Evolutionary conservation across 331 rosid genomes (phyloP), one percentile per base, ranked within the genome.

Genomic region (Phaseolus coccineus): DNA sequence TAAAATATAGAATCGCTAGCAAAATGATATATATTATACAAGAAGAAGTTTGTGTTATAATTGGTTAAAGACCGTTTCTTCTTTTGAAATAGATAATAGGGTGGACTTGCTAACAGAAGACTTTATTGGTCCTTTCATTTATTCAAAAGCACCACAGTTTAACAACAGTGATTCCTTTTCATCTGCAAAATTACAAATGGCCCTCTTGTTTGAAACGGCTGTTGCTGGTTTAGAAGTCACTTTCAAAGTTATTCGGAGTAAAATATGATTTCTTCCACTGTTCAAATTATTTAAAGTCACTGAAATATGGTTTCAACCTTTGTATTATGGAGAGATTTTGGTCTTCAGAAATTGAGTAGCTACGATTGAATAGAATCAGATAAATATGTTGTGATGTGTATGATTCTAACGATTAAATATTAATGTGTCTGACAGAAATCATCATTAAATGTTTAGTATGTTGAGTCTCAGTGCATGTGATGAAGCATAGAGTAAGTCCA

Each of bases 141-240:
- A 70, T 59, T 76, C 77, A 75, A 69, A 58, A 76, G 57, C 65
- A 5, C 24, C 77, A 76, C 40, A 69, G 69, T 81, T 67, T 81
- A 33, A 46, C 35, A 10, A 58, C 40, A 67, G 35, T 28, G 27
- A 63, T 51, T 1, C 22, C 22, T 19, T 19, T 19, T 19, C 22
- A 19, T 51, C 67, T 53, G 13, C 16, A 42, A 66, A 64, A 67
- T 37, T 44, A 66, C 31, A 52, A 69, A 74, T 51, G 58, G 9
- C 63, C 46, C 73, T 24, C 39, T 6, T 55, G 70, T 39, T 71
- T 73, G 69, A 79, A 50, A 73, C 44, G 74, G 67, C 27, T 59
- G 16, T 80, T 39, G 44, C 50, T 61, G 61, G 48, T 69, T 51
- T 81, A 62, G 24, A 47, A 67, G 87, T 87, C 87, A 56, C 15